Evolutionary conservation across 352 stramenopile genomes (phyloP).

Genomic region (Phytophthora gonapodyides): DNA sequence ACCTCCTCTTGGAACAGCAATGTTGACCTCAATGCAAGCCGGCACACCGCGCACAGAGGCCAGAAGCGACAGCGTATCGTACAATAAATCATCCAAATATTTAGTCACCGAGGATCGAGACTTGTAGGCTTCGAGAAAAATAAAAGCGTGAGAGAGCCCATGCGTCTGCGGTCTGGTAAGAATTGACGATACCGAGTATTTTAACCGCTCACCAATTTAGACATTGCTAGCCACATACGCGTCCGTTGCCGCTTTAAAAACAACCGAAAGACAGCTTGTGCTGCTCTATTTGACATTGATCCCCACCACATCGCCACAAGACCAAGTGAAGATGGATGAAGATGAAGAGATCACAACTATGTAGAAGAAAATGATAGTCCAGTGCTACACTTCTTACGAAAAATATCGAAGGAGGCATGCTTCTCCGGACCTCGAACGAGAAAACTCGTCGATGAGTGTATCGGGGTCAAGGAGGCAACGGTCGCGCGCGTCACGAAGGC

Average conservation of each 20-base stretch:
- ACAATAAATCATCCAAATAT: too few relatives aligned
- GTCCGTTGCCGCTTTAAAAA: constrained; percentile 1
- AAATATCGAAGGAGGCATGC: constrained; percentile 5
- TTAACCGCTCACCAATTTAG: neutral
- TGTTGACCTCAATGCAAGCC: too few relatives aligned
- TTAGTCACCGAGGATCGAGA: too few relatives aligned
- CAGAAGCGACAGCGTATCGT: too few relatives aligned
- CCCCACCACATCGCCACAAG: neutral
- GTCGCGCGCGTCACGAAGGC: neutral
- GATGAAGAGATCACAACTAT: constrained; percentile 6
- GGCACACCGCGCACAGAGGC: too few relatives aligned
- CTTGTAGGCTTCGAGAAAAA: too few relatives aligned
- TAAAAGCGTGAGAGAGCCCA: too few relatives aligned
- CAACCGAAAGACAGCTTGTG: constrained; percentile 2
- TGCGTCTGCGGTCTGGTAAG: too few relatives aligned
- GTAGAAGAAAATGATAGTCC: constrained; percentile 3
- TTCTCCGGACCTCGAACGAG: constrained; percentile 3
- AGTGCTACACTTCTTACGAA: constrained; percentile 4
- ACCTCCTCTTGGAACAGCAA: too few relatives aligned
- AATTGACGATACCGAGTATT: constrained; percentile 6
- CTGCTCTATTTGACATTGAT: neutral
- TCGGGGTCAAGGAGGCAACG: neutral
- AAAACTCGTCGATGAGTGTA: neutral
- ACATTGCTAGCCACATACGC: neutral
- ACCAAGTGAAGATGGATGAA: neutral